A percentile compares a stretch with the other conserved stretches of the same genome.
These are phyloP conservation scores for Lactuca sativa DNA, from an alignment of 129 eudicot genomes.

Conservation along the genomic window DNA sequence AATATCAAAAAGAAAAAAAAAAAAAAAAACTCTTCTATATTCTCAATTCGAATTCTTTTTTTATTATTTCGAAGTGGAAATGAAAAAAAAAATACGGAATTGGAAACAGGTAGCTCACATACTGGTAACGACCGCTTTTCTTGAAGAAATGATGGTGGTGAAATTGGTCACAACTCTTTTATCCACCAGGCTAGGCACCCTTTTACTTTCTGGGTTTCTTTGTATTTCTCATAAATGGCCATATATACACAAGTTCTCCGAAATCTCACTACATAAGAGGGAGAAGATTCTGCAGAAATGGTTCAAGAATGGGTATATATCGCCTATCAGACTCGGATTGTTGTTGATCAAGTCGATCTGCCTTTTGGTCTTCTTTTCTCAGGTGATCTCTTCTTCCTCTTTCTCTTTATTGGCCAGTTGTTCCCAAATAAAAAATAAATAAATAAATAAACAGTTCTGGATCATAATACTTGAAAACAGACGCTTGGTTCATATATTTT, in stretches of 20 bases:
- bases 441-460: neutral
- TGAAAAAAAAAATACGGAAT: neutral
- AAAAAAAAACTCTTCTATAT: neutral
- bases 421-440: neutral
- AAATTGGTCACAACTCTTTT: conserved; percentile 41
- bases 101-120: conserved; percentile 55
- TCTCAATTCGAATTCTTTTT: neutral
- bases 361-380: conserved; percentile 53
- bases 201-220: conserved; percentile 58
- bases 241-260: conserved; percentile 46
- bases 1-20: neutral
- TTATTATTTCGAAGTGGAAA: neutral
- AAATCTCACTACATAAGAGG: conserved; percentile 52
- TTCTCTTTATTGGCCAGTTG: neutral
- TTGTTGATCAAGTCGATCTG: conserved; percentile 62
- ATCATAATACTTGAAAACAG: too few species aligned
- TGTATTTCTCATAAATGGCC: conserved; percentile 66
- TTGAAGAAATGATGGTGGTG: conserved; percentile 55
- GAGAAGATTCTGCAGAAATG: conserved; percentile 66
- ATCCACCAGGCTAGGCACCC: conserved; percentile 66
- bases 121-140: conserved; percentile 46
- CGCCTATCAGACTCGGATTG: conserved; percentile 66
- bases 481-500: neutral
- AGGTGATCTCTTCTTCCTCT: conserved; percentile 36
- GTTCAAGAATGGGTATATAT: conserved; percentile 47